Evolutionary conservation across 495 filamentous ascomycete species (phyloP).

Genomic region (Penicillium mononematosum): DNA sequence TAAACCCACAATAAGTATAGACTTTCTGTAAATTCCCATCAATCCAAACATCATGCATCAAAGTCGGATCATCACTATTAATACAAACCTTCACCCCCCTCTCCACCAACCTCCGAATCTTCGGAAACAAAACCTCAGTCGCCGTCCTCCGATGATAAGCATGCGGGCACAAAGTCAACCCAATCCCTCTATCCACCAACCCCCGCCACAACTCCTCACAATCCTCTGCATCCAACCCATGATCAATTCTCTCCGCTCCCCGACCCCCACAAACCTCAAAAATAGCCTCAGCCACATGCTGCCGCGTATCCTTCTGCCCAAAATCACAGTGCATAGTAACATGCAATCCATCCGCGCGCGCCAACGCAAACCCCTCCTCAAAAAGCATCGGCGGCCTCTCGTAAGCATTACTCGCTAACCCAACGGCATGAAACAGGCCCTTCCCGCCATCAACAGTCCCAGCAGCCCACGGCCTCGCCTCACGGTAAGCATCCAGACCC

Average conservation of each 20-base stretch:
- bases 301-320: slow-evolving; percentile 39
- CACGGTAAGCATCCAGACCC: slow-evolving; percentile 26
- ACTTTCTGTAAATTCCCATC: slow-evolving; percentile 43
- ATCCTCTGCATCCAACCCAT: slow-evolving; percentile 41
- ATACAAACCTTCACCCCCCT: slow-evolving; percentile 38
- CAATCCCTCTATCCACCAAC: slow-evolving; percentile 31
- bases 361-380: slow-evolving; percentile 34
- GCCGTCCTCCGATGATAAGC: slow-evolving; percentile 41
- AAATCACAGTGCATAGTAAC: slow-evolving; percentile 48
- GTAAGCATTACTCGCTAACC: slow-evolving; percentile 43
- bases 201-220: slow-evolving; percentile 30
- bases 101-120: slow-evolving; percentile 37
- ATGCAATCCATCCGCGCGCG: slow-evolving; percentile 36
- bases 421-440: slow-evolving; percentile 41
- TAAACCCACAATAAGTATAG: slow-evolving; percentile 33
- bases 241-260: slow-evolving; percentile 42
- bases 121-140: slow-evolving; percentile 38
- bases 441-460: slow-evolving; percentile 27
- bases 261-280: slow-evolving; percentile 29
- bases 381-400: slow-evolving; percentile 41
- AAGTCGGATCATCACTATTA: slow-evolving; percentile 43
- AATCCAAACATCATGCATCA: slow-evolving; percentile 47
- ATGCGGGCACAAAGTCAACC: slow-evolving; percentile 44
- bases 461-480: slow-evolving; percentile 33
- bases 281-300: slow-evolving; percentile 38